Evolutionary conservation across 1,284 basidiomycete species (phyloP), one percentile per base, ranked within the genome.

Genomic region (Coniferiporia weirii): DNA sequence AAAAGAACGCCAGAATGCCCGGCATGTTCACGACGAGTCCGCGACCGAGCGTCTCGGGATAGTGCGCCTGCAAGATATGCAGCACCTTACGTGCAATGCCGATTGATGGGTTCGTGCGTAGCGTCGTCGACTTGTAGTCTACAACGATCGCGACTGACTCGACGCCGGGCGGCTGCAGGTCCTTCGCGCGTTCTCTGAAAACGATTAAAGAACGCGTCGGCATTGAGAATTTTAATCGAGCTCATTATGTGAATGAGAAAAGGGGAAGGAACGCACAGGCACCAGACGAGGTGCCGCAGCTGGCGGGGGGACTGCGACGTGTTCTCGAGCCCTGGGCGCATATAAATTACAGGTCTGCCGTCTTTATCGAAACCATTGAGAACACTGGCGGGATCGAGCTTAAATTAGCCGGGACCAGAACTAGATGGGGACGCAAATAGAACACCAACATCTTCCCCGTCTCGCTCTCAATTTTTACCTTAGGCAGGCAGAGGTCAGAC

Each of bases 1-100:
- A 95, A 77, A 94, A 94, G 68, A 92, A 91, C 68, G 76, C 89
- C 59, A 94, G 80, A 56, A 93, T 76, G 63, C 77, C 72, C 12
- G 93, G 93, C 54, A 93, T 85, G 69, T 95, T 93, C 53, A 90
- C 83, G 43, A 95, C 86, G 44, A 95, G 78, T 12, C 91, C 93
- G 17, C 91, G 81, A 19, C 93, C 94, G 34, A 96, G 81, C 4
- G 91, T 88, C 73, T 95, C 93, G 36, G 90, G 88, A 67, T 97
- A 97, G 71, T 96, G 93, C 64, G 93, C 84, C 71, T 96, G 94
- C 43, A 97, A 78, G 64, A 97, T 94, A 61, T 82, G 77, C 20
- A 95, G 78, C 1, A 91, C 89, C 73, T 93, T 91, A 57, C 85
- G 76, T 1, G 87, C 90, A 6, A 89, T 80, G 13, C 85, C 84